Conservation (phyloP, 192 early-diverging fungal genomes). For the Backusella mclennaniae region DNA sequence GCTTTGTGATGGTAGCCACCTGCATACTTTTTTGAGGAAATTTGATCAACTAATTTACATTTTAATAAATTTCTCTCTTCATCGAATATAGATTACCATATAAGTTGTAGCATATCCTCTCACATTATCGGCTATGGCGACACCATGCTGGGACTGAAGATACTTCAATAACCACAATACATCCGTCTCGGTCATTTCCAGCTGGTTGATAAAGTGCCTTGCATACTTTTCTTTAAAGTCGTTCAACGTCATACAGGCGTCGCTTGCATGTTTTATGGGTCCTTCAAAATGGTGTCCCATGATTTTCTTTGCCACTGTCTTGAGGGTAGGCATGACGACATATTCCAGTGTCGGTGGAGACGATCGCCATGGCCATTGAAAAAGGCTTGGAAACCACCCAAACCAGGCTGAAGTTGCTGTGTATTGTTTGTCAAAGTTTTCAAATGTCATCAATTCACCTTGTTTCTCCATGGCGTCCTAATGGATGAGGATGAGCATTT, state of each 20-base stretch:
- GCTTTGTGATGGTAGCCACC: conserved; percentile 42
- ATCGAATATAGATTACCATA: neutral
- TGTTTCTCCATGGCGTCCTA: neutral
- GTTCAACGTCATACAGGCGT: conserved; percentile 4
- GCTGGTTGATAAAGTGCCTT: neutral
- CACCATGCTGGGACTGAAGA: conserved; percentile 20
- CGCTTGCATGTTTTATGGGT: neutral
- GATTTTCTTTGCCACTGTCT: neutral
- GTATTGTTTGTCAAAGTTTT: conserved; percentile 12
- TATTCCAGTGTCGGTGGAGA: neutral
- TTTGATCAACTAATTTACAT: conserved; percentile 19
- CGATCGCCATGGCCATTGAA: conserved; percentile 3
- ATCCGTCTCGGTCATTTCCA: conserved; percentile 32
- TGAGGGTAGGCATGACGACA: conserved; percentile 22
- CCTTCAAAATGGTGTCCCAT: neutral
- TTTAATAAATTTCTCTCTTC: no score
- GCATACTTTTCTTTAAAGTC: conserved; percentile 9
- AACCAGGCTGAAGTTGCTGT: neutral
- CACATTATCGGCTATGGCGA: conserved; percentile 14
- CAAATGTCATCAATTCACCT: conserved; percentile 14
- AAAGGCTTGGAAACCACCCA: conserved; percentile 5
- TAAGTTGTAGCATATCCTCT: conserved; percentile 20
- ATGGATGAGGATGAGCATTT: no score
- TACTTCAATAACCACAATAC: conserved; percentile 27
- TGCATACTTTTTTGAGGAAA: conserved; percentile 7